phyloP scores from a whole-genome alignment of 306 rosid genomes.

The Corylus heterophylla region DNA sequence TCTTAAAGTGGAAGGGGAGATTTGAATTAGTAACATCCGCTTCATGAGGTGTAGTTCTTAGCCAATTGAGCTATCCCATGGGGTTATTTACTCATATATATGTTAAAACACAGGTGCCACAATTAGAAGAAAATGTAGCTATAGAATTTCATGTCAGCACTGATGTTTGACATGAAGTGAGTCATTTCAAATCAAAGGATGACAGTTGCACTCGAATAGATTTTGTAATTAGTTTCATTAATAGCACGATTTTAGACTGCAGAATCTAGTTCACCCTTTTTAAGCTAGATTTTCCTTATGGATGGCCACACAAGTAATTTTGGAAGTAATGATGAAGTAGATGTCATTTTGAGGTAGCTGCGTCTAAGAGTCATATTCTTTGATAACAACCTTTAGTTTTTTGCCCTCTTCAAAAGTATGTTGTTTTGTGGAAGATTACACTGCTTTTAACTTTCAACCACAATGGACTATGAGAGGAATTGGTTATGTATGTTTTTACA shows the following conservation, averaged over 20 bases:
- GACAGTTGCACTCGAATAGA: neutral
- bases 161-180: neutral
- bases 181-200: neutral
- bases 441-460: neutral
- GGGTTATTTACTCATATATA: neutral
- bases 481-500: neutral
- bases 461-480: neutral
- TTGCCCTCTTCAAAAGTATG: neutral
- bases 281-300: neutral
- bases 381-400: neutral
- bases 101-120: neutral
- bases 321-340: neutral
- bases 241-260: neutral
- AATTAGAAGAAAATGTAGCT: neutral
- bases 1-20: too few species aligned
- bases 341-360: neutral
- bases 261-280: neutral
- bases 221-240: neutral
- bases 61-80: too few species aligned
- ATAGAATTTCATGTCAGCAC: neutral
- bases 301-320: neutral
- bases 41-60: too few species aligned
- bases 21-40: too few species aligned
- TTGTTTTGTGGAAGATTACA: neutral
- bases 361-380: neutral